Percentiles rank a stretch among this genome's conserved stretches.
These are phyloP conservation scores for Salix viminalis DNA, from an alignment of 345 rosid genomes.

Conservation along the genomic window DNA sequence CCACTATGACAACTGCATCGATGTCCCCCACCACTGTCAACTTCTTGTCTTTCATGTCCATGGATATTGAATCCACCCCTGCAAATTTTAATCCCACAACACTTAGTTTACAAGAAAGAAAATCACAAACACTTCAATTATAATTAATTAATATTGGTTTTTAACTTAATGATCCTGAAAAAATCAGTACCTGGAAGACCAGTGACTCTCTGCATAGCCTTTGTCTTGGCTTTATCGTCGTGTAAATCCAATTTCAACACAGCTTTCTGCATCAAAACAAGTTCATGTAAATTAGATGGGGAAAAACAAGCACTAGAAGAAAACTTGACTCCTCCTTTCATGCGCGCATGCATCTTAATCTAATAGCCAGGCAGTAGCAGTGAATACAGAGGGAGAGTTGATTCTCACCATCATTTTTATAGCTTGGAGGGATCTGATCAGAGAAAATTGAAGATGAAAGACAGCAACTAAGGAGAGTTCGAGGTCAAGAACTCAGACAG, in stretches of 20 bases:
- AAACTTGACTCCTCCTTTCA: background rate
- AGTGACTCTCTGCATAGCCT: slow-evolving; percentile 34
- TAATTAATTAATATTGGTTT: no score
- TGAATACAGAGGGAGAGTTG: background rate
- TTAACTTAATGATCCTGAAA: no score
- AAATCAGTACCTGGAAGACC: slow-evolving; percentile 25
- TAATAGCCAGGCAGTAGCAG: background rate
- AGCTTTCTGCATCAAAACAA: no score
- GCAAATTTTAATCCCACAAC: background rate
- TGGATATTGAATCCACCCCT: slow-evolving; percentile 50
- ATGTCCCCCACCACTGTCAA: slow-evolving; percentile 52
- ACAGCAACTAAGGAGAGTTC: background rate
- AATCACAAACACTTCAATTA: background rate
- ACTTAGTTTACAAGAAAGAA: background rate
- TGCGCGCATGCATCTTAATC: background rate
- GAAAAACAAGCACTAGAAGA: background rate
- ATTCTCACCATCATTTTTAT: background rate
- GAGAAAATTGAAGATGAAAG: background rate
- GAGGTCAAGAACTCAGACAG: background rate
- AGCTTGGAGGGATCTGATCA: no score
- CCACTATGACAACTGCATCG: slow-evolving; percentile 38
- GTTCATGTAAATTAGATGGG: no score
- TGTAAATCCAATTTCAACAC: no score
- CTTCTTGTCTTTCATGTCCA: slow-evolving; percentile 62
- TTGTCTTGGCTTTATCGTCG: slow-evolving; percentile 13